Evolutionary conservation across 2,329 filamentous ascomycete species (phyloP), one percentile per base, ranked within the genome.

Genomic region (Paraphaeosphaeria sporulosa): DNA sequence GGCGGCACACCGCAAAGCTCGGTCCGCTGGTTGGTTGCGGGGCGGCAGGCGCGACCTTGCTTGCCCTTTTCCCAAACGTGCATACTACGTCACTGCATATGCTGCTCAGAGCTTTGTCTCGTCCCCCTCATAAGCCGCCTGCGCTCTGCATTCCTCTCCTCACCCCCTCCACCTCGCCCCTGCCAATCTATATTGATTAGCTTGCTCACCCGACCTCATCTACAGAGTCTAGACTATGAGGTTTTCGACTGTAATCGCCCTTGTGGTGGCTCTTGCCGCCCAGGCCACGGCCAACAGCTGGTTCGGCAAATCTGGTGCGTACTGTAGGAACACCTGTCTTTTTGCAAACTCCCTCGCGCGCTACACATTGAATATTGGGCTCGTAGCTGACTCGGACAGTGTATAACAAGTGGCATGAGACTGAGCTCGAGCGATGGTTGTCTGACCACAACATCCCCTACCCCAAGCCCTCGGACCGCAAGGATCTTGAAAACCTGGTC

Each of bases 321-420:
- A 70, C 46, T 64, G 66, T 72, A 65, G 57, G 64, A 53, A 44
- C 48, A 60, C 58, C 67, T 19, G 38, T 65, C 59, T 38, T 25
- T 19, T 34, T 32, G 15, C 32, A n/a, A 32, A 36, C 44, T n/a
- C 8, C 46, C 42, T 40, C 44, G 43, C 48, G 12, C 38, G 40
- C 52, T 19, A n/a, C 15, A 40, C 19, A 1, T 40, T 17, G 38
- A 2, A n/a, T 40, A 7, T 9, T n/a, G 47, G 55, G 56, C 59
- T 64, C 56, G 46, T 55, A 58, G 61, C 68, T 74, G 65, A 74
- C 61, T 64, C 61, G 60, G 68, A 51, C 74, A 97, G 94, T 90
- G 17, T 98, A 98, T 85, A 97, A 98, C 82, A 97, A 95, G 79
- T 99, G 95, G 95, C 94, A 98, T 73, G 90, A 98, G 84, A 96